phyloP scores from a whole-genome alignment of 1,284 basidiomycete species.

The Trichosporon coremiiforme region DNA sequence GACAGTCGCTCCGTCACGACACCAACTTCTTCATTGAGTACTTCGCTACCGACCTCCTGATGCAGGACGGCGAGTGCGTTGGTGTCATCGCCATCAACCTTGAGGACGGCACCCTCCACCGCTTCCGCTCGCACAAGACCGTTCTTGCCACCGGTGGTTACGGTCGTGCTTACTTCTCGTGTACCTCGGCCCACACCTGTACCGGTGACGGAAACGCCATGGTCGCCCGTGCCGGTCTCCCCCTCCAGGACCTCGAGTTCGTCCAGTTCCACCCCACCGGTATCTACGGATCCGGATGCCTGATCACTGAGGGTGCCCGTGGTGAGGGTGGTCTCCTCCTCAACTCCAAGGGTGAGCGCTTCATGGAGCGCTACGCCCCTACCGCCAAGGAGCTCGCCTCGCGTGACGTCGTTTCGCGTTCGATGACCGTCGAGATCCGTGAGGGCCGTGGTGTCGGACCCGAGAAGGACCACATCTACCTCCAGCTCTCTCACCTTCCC shows the following conservation, averaged over 20 bases:
- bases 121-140: conserved; percentile 98
- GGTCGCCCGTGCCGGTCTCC: conserved; percentile 94
- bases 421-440: conserved; percentile 98
- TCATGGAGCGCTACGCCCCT: conserved; percentile 99
- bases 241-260: conserved; percentile 96
- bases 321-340: conserved; percentile 99
- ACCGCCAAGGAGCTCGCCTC: conserved; percentile 99
- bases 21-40: conserved; percentile 99
- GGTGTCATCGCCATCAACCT: conserved; percentile 99
- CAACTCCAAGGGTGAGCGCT: conserved; percentile 98
- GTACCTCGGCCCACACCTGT: conserved; percentile 98
- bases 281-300: conserved; percentile 98
- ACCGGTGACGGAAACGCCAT: conserved; percentile 99
- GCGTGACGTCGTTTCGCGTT: conserved; percentile 98
- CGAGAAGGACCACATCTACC: conserved; percentile 96
- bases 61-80: conserved; percentile 98
- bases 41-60: conserved; percentile 96
- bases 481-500: conserved; percentile 97
- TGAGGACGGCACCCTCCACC: conserved; percentile 98
- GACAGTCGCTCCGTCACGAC: conserved; percentile 98
- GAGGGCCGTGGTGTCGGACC: conserved; percentile 99
- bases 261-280: conserved; percentile 99
- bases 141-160: conserved; percentile 98
- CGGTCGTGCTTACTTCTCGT: conserved; percentile 98
- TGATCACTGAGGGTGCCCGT: conserved; percentile 97